Evolutionary conservation across 2,329 filamentous ascomycete genomes (phyloP), one percentile per base, ranked within the genome.

Genomic region (Aspergillus sp.): DNA sequence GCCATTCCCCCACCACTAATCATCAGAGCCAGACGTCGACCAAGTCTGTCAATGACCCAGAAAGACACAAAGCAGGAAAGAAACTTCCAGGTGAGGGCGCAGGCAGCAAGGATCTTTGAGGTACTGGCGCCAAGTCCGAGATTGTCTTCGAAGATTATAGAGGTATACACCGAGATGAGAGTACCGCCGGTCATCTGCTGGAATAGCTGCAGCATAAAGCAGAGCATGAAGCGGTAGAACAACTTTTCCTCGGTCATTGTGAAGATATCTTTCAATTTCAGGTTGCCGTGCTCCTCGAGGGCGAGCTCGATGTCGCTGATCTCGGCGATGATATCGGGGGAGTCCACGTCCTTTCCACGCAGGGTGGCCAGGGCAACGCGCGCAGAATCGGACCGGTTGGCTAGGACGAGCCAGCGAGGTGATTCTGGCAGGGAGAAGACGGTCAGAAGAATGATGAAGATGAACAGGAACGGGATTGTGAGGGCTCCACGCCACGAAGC

Each of bases 151-250:
- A 61, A 57, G 34, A 63, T 62, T 5, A 51, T 56, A 5, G 56
- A 51, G 9, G 39, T 42, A 42, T 81, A 82, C 18, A 80, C 78
- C 48, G 77, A 79, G 48, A 72, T 68, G 6, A 69, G 45, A 39
- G 68, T 71, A 45, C 66, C 63, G 12, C 69, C 68, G 20, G 58
- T 59, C 52, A 72, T 66, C 53, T 80, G 69, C 18, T 71, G 73
- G 65, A 78, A 82, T 66, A 80, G 74, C 56, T 81, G 78, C 64
- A 79, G 79, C 59, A 77, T 71, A 56, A 80, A 78, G 45, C 75
- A 79, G 17, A 82, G 73, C 13, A 76, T 60, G 6, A 77, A 77
- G 20, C 80, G 78, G 67, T 81, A 79, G 55, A 82, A 74, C 63
- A 81, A 74, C 17, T 78, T 73, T 54, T 81, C 73, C 48, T 78